Evolutionary conservation across 2,329 filamentous ascomycete genomes (phyloP).

Genomic region (Diaporthe nobilis): DNA sequence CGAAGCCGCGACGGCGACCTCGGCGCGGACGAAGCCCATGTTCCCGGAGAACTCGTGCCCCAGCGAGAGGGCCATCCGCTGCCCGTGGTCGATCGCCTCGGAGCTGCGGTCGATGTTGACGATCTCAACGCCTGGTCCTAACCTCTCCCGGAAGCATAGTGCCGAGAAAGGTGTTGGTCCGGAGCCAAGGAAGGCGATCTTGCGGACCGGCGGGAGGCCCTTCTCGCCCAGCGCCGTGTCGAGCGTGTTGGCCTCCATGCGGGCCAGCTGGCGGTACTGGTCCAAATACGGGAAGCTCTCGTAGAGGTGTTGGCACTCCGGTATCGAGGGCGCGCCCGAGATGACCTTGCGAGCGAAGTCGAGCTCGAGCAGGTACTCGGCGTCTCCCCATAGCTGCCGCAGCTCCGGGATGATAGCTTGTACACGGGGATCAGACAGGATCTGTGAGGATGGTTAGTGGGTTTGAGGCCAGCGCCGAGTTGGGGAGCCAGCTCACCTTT

Average conservation of each 20-base stretch:
- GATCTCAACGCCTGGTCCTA: slow-evolving; percentile 25
- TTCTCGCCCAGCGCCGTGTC: slow-evolving; percentile 29
- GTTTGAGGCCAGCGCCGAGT: neutral
- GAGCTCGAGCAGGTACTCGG: slow-evolving; percentile 38
- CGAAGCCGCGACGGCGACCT: slow-evolving; percentile 3
- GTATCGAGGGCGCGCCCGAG: neutral
- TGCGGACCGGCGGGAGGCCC: slow-evolving; percentile 23
- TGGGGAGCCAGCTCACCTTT: neutral
- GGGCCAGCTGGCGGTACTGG: slow-evolving; percentile 34
- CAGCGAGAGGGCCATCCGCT: slow-evolving; percentile 18
- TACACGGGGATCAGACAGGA: slow-evolving; percentile 23
- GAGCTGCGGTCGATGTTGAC: slow-evolving; percentile 37
- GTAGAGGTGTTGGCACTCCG: slow-evolving; percentile 3
- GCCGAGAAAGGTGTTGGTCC: slow-evolving; percentile 34
- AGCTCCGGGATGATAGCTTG: slow-evolving; percentile 26
- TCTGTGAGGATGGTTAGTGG: slow-evolving; percentile 11
- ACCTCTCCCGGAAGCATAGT: slow-evolving; percentile 35
- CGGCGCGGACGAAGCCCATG: slow-evolving; percentile 31
- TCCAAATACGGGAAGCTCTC: slow-evolving; percentile 35
- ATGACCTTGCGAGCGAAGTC: slow-evolving; percentile 38
- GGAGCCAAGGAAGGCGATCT: slow-evolving; percentile 34
- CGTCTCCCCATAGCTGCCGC: slow-evolving; percentile 33
- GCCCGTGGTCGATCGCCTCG: slow-evolving; percentile 32
- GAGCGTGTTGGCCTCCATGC: slow-evolving; percentile 35
- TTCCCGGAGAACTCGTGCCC: slow-evolving; percentile 20